Conservation (phyloP, 1,139 yeast genomes). For the Trichomonascaceae sp. region DNA sequence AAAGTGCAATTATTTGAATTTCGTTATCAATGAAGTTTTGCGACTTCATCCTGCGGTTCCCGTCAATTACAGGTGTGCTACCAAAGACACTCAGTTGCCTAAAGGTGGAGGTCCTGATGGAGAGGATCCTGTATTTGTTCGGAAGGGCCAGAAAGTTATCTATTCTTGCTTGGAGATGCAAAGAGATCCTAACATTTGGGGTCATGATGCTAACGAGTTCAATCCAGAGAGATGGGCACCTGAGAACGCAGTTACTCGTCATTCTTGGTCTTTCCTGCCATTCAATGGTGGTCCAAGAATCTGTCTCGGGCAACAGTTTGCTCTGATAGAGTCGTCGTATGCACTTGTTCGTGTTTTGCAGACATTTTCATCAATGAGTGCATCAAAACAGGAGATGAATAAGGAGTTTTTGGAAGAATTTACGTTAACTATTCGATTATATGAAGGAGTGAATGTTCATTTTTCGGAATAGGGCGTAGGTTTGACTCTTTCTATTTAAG, state of each 20-base stretch:
- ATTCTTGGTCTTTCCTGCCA: conserved; percentile 46
- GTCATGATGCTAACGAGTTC: conserved; percentile 44
- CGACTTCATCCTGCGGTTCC: conserved; percentile 56
- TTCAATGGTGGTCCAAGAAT: conserved; percentile 60
- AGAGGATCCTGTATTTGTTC: conserved; percentile 39
- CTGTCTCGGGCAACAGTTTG: conserved; percentile 56
- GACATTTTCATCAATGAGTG: conserved; percentile 16
- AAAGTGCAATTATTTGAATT: conserved; percentile 43
- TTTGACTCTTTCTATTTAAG: too few species aligned
- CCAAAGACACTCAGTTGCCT: conserved; percentile 45
- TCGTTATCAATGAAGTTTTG: conserved; percentile 46
- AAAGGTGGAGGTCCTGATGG: conserved; percentile 48
- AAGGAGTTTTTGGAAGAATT: conserved; percentile 2
- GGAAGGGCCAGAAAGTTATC: conserved; percentile 43
- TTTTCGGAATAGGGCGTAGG: not conserved
- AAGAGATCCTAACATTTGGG: conserved; percentile 41
- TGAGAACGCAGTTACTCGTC: conserved; percentile 16
- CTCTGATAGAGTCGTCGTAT: conserved; percentile 50
- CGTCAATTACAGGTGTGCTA: conserved; percentile 43
- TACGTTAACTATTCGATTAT: conserved; percentile 1
- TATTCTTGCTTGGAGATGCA: conserved; percentile 45
- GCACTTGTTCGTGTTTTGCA: conserved; percentile 41
- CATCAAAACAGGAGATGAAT: conserved; percentile 3
- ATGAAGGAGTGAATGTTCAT: not conserved
- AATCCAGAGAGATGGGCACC: conserved; percentile 48